Conservation (phyloP, 2,329 filamentous ascomycete genomes). For the Macrophomina pseudophaseolina region DNA sequence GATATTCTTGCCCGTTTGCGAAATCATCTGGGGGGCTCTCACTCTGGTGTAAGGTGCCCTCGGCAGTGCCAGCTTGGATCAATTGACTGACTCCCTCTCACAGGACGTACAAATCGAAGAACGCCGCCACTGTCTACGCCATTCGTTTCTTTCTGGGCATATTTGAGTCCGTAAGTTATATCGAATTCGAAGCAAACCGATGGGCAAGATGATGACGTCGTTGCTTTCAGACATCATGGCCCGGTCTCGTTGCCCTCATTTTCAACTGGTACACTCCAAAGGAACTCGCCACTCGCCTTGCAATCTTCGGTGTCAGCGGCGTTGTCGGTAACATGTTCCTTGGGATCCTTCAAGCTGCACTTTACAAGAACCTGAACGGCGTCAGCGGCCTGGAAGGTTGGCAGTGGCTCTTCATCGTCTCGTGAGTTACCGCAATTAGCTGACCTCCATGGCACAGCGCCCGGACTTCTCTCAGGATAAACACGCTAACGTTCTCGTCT, state of each 20-base stretch:
- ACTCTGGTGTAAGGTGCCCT: constrained; percentile 25
- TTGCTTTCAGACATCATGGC: constrained; percentile 31
- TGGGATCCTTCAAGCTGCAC: constrained; percentile 41
- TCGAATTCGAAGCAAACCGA: neutral
- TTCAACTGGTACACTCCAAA: constrained; percentile 51
- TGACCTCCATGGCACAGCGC: too few relatives aligned
- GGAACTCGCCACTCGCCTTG: constrained; percentile 40
- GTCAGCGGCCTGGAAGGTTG: constrained; percentile 33
- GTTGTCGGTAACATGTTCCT: constrained; percentile 42
- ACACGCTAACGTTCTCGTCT: neutral
- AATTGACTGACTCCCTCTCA: neutral
- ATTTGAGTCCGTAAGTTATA: constrained; percentile 33
- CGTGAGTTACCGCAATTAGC: neutral
- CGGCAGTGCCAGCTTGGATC: neutral
- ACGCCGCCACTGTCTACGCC: constrained; percentile 27
- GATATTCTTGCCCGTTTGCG: constrained; percentile 25
- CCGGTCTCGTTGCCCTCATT: constrained; percentile 46
- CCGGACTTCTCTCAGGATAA: neutral
- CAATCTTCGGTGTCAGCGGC: constrained; percentile 40
- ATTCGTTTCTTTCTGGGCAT: constrained; percentile 47
- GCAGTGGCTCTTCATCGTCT: constrained; percentile 41
- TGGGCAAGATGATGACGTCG: neutral
- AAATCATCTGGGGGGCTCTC: constrained; percentile 28
- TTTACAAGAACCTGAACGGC: constrained; percentile 40
- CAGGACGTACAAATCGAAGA: constrained; percentile 9